Evolutionary conservation across 352 stramenopile species (phyloP), one percentile per base, ranked within the genome.

Genomic region (Phytophthora capsici): DNA sequence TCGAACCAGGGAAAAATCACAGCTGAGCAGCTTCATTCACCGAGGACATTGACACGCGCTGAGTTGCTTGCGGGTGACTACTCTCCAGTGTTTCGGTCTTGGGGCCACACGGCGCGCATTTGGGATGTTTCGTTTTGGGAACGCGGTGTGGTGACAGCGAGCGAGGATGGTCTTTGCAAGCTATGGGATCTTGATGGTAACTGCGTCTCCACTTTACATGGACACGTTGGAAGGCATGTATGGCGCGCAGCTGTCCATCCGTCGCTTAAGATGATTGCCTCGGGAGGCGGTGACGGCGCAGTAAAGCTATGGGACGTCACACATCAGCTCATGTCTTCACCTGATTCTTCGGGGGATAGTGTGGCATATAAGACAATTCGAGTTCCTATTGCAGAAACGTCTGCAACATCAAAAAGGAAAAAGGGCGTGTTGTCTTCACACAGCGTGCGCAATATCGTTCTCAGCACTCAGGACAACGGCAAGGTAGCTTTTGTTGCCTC

Each of bases 121-220:
- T 96, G 88, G 88, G 88, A 96, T 61, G 88, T 93, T 14, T 73
- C 82, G 22, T 94, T 95, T 47, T 91, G 77, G 64, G 55, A 63
- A 1, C 20, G 37, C 2, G 71, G 73, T 10, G 64, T 77, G 26
- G 78, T 80, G 1, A 93, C 82, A 3, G 79, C 80, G 17, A 96
- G 88, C 48, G 88, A 96, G 66, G 88, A 96, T 63, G 82, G 77
- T 6, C 57, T 90, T 17, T 89, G 76, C 57, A 93, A 92, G 54
- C 41, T 95, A 17, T 96, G 88, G 88, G 70, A 78, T 53, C 45
- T 80, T 0, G 36, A 66, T 1, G 87, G 88, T 19, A 65, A 79
- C 0, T 96, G 87, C 61, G 49, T 89, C 16, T 86, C 88, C 36
- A 93, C 83, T 28, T 44, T 96, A 38, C 78, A 88, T 19, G 88